A percentile compares a stretch with the other conserved stretches of the same genome.
Evolutionary conservation across 352 stramenopile species (phyloP).

Genomic region (Pseudoperonospora humuli): DNA sequence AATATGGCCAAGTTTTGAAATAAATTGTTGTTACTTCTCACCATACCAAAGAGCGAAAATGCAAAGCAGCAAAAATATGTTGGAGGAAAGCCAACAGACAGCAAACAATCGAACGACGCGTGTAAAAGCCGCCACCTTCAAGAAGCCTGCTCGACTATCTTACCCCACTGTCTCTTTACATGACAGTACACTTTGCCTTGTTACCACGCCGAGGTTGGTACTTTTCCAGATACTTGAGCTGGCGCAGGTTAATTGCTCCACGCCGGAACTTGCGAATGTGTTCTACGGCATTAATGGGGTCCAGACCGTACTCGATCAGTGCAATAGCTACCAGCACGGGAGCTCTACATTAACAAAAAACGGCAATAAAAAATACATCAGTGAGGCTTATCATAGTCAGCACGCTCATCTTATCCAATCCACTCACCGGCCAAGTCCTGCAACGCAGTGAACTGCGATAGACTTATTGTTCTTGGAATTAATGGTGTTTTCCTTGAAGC

Average conservation of each 20-base stretch:
- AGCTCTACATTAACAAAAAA: slow-evolving; percentile 38
- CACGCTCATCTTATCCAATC: background rate
- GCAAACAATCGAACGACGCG: slow-evolving; percentile 1
- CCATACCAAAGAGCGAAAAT: slow-evolving; percentile 11
- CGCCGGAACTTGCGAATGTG: slow-evolving; percentile 92
- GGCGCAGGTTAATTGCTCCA: slow-evolving; percentile 96
- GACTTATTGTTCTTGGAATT: slow-evolving; percentile 70
- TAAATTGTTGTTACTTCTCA: slow-evolving; percentile 8
- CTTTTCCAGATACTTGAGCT: slow-evolving; percentile 96
- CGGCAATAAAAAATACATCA: slow-evolving; percentile 2
- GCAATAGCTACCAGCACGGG: slow-evolving; percentile 97
- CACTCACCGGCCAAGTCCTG: slow-evolving; percentile 89
- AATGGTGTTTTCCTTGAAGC: slow-evolving; percentile 85
- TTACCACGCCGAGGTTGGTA: slow-evolving; percentile 81
- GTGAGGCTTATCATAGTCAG: slow-evolving; percentile 1
- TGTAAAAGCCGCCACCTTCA: background rate
- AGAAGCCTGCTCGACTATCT: background rate
- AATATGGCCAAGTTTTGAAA: too few relatives aligned
- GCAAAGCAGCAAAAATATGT: slow-evolving; percentile 29
- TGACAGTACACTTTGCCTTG: slow-evolving; percentile 80
- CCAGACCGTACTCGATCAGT: slow-evolving; percentile 94
- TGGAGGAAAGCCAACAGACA: slow-evolving; percentile 1
- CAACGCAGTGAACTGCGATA: slow-evolving; percentile 97
- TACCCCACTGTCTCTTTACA: slow-evolving; percentile 39
- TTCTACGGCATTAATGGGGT: slow-evolving; percentile 95